Base-by-base conservation (phyloP, 768 basidiomycete genomes). In the Lentinula detonsa region DNA sequence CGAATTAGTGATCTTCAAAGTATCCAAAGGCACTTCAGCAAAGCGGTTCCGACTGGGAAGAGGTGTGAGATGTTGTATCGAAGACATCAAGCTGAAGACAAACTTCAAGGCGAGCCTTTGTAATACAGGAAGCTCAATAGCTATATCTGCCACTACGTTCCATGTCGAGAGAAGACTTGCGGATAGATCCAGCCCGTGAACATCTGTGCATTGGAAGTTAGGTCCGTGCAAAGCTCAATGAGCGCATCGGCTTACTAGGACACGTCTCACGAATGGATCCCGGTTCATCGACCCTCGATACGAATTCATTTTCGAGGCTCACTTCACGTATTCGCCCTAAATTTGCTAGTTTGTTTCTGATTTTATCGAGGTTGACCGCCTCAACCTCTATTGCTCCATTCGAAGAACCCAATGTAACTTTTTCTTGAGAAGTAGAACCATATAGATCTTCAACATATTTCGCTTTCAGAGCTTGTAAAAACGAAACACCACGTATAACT, bases 321-420 rank as follows among this genome's bases (percentile, higher is more conserved):
- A 90, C 83, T 70, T 94, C 89, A 57, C 85, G 84, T 54, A 98
- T 76, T 16, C 78, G 78, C 51, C 81, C 79, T 18, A 98, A 73
- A 57, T 84, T 75, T 4, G 87, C 76, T 31, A 96, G 79, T 50
- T 88, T 89, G 31, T 75, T 74, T 67, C 89, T 81, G 60, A 97
- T 84, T 69, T 87, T 91, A 68, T 91, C 87, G 31, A 97, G 76
- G 49, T 85, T 81, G 3, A 94, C 90, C 4, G 91, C 93, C 71
- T 95, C 90, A 11, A 98, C 91, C 64, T 88, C 77, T 65, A 98
- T 95, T 4, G 84, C 78, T 33, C 91, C 90, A 55, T 83, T 81
- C 23, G 95, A 95, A 1, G 91, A 92, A 33, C 93, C 93, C 31
- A 96, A 78, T 10, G 86, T 64, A 48, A 93, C 80, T 28, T 73